A percentile compares a stretch with the other conserved stretches of the same genome.
Conservation (phyloP, 106 monocot genomes). For the Triglochin maritima region DNA sequence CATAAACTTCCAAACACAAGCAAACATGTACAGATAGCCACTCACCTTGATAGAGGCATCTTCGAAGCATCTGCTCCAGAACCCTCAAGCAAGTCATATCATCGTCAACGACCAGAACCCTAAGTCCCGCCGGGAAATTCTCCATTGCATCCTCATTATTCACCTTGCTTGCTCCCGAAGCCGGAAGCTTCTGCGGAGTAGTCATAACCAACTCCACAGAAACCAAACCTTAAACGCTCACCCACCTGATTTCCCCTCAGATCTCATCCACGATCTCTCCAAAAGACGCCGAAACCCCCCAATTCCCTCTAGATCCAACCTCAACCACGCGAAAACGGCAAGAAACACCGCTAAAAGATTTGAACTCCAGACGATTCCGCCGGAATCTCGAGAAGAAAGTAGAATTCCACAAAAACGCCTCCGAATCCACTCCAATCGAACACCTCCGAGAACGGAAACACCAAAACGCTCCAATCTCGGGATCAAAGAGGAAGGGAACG, state of each 20-base stretch:
- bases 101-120: constrained; percentile 40
- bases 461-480: background rate
- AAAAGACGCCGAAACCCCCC: background rate
- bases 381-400: too few relatives aligned
- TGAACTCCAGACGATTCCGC: too few relatives aligned
- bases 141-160: constrained; percentile 4
- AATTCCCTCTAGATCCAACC: background rate
- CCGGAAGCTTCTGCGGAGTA: constrained; percentile 3
- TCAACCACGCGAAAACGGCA: too few relatives aligned
- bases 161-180: background rate
- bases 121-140: constrained; percentile 31
- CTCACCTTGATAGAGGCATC: constrained; percentile 31
- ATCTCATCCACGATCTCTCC: background rate
- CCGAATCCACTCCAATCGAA: background rate
- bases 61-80: constrained; percentile 28
- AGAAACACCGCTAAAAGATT: too few relatives aligned
- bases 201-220: constrained; percentile 2
- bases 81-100: constrained; percentile 30
- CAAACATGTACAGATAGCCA: background rate
- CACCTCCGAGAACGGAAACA: background rate
- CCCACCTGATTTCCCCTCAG: background rate
- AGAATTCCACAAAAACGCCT: background rate
- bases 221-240: background rate
- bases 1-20: background rate
- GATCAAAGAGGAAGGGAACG: background rate